Conservation (phyloP, 2,329 filamentous ascomycete species). For the Pseudogymnoascus sp. region DNA sequence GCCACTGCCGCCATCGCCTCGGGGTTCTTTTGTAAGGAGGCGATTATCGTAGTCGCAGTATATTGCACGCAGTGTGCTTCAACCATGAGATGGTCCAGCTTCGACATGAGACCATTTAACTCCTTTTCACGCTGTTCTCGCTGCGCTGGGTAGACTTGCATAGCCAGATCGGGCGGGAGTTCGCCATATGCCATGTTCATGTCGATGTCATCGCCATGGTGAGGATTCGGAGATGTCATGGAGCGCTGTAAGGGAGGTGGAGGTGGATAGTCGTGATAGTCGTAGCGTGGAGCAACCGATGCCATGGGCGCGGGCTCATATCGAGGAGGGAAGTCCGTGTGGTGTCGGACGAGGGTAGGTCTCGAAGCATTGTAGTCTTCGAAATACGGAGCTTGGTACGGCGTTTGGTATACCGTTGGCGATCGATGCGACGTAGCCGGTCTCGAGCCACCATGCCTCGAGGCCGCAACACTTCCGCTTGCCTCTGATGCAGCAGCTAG, state of each 20-base stretch:
- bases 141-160: constrained; percentile 46
- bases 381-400: constrained; percentile 11
- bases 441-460: constrained; percentile 15
- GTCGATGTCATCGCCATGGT: constrained; percentile 52
- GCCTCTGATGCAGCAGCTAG: constrained; percentile 22
- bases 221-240: constrained; percentile 24
- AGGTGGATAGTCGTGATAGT: constrained; percentile 12
- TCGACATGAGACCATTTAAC: constrained; percentile 61
- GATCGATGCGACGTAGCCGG: constrained; percentile 19
- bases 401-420: constrained; percentile 13
- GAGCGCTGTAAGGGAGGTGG: constrained; percentile 18
- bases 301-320: not conserved
- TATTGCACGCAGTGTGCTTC: constrained; percentile 87
- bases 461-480: constrained; percentile 20
- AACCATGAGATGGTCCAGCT: constrained; percentile 70
- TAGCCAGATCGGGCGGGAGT: constrained; percentile 60
- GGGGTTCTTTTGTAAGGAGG: constrained; percentile 72
- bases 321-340: constrained; percentile 22
- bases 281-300: not conserved
- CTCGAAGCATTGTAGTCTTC: constrained; percentile 17
- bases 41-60: constrained; percentile 74
- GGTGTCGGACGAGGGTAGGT: constrained; percentile 19
- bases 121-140: constrained; percentile 46
- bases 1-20: constrained; percentile 92
- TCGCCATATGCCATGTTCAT: constrained; percentile 90